Conservation (phyloP, 805 yeast species). For the Barnettozyma sp. region DNA sequence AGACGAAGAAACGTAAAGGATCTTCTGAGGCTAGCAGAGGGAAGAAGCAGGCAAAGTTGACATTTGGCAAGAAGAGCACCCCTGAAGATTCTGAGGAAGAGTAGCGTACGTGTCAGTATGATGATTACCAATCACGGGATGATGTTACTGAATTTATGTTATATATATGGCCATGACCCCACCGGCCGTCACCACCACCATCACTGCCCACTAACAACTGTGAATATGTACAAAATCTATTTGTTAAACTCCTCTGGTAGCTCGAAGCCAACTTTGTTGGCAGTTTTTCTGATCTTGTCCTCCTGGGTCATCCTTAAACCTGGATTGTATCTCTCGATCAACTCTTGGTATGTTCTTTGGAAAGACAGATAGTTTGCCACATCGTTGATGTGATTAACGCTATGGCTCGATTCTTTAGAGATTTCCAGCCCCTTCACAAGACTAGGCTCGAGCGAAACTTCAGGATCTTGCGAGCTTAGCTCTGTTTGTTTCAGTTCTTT, state of each 20-base stretch:
- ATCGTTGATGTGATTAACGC: constrained; percentile 43
- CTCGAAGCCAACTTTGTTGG: constrained; percentile 81
- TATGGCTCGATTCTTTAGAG: constrained; percentile 16
- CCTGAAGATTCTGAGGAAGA: too few relatives aligned
- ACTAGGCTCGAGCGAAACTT: constrained; percentile 12
- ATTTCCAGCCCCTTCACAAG: constrained; percentile 13
- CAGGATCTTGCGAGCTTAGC: constrained; percentile 16
- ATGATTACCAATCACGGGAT: too few relatives aligned
- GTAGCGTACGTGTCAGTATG: too few relatives aligned
- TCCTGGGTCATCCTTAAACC: constrained; percentile 70
- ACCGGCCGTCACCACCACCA: too few relatives aligned
- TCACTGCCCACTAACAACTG: too few relatives aligned
- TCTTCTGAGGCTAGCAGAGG: constrained; percentile 6
- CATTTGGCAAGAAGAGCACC: constrained; percentile 1
- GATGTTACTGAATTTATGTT: too few relatives aligned
- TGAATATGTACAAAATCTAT: too few relatives aligned
- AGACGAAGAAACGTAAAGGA: constrained; percentile 23
- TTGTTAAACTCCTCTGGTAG: constrained; percentile 37
- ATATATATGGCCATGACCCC: too few relatives aligned
- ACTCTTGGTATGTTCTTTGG: constrained; percentile 71
- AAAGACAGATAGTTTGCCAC: constrained; percentile 54
- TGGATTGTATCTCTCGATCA: constrained; percentile 82
- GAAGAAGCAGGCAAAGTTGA: constrained; percentile 6
- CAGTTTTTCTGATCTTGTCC: constrained; percentile 75
- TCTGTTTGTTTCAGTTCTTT: constrained; percentile 15